Conservation (phyloP, 2,329 filamentous ascomycete genomes). For the Phaeosphaeria sp. region DNA sequence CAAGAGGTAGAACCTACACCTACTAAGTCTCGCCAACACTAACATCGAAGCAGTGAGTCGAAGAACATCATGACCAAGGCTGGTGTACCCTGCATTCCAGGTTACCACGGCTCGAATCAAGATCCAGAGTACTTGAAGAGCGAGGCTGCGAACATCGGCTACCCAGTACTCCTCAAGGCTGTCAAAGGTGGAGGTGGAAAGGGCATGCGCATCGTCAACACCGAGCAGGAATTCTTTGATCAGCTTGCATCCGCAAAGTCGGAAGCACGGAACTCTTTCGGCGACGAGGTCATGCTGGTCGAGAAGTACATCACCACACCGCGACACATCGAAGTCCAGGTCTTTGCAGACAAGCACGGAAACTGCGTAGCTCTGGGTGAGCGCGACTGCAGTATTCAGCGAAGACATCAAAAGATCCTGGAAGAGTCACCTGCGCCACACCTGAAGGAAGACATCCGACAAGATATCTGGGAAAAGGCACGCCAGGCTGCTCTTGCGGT, state of each 20-base stretch:
- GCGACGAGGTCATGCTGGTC: constrained; percentile 70
- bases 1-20: constrained; percentile 67
- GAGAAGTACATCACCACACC: constrained; percentile 74
- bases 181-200: constrained; percentile 73
- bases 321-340: constrained; percentile 71
- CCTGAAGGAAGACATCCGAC: constrained; percentile 64
- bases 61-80: constrained; percentile 97
- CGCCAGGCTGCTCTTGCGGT: constrained; percentile 68
- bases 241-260: constrained; percentile 70
- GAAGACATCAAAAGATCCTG: constrained; percentile 70
- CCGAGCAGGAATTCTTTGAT: constrained; percentile 64
- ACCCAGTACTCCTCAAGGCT: constrained; percentile 70
- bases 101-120: constrained; percentile 90
- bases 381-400: constrained; percentile 70
- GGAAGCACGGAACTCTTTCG: constrained; percentile 69
- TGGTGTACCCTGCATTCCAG: constrained; percentile 95
- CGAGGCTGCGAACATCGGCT: constrained; percentile 76
- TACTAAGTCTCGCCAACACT: neutral
- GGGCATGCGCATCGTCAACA: constrained; percentile 70
- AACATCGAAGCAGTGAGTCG: constrained; percentile 61
- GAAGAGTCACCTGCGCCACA: constrained; percentile 72
- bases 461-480: constrained; percentile 71
- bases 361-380: constrained; percentile 71
- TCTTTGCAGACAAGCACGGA: constrained; percentile 70
- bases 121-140: constrained; percentile 66